A percentile compares a stretch with the other conserved stretches of the same genome.
These are phyloP conservation scores for Leccinum longicurvipes DNA, from an alignment of 768 basidiomycete genomes.

Conservation along the genomic window DNA sequence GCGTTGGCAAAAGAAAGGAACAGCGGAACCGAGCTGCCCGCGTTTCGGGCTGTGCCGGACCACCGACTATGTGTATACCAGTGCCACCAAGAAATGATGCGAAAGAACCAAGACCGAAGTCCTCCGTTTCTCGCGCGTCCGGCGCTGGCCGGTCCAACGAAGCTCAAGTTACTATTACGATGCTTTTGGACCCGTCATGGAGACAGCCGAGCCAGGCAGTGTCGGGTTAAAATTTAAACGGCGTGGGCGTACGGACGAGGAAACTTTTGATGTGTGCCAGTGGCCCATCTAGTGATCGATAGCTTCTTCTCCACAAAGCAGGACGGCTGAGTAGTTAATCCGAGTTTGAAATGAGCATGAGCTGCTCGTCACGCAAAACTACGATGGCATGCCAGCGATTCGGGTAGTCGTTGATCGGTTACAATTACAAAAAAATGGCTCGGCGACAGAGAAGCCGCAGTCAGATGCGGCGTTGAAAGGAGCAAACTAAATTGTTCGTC, in stretches of 20 bases:
- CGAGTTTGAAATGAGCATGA: background rate
- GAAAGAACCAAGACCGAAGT: background rate
- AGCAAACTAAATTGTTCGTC: background rate
- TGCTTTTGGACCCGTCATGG: background rate
- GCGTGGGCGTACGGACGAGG: background rate
- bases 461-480: background rate
- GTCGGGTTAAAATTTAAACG: background rate
- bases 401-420: background rate
- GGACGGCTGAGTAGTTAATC: background rate
- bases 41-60: background rate
- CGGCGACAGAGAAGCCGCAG: background rate
- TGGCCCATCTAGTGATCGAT: background rate
- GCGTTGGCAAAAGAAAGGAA: background rate
- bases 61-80: background rate
- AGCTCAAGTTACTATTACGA: background rate
- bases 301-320: background rate
- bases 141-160: background rate
- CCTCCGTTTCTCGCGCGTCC: background rate
- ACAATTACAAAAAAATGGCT: background rate
- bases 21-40: background rate
- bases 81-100: too few relatives aligned
- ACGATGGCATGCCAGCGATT: background rate
- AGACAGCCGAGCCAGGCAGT: background rate
- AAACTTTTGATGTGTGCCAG: background rate
- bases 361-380: background rate